Evolutionary conservation across 2,329 filamentous ascomycete genomes (phyloP).

Genomic region (Apiospora saccharicola): DNA sequence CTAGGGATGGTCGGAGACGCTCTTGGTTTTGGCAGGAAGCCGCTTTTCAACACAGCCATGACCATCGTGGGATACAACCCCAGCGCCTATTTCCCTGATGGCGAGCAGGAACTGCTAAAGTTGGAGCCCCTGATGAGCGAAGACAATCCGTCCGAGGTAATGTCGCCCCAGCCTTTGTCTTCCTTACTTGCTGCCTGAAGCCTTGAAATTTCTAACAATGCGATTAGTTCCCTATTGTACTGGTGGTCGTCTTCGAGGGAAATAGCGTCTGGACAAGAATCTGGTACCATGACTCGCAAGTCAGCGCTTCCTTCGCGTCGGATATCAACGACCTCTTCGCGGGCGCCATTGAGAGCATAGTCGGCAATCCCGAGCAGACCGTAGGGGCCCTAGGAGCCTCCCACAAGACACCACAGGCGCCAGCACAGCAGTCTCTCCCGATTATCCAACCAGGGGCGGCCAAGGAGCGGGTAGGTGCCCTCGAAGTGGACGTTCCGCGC

Average conservation of each 20-base stretch:
- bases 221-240: neutral
- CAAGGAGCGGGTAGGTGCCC: no score
- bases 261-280: neutral
- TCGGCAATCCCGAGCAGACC: neutral
- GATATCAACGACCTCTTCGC: neutral
- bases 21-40: neutral
- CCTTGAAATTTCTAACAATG: no score
- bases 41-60: conserved; percentile 7
- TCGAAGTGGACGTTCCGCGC: no score
- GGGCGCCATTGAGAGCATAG: neutral
- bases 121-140: neutral
- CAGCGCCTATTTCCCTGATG: neutral
- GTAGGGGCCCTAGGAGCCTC: neutral
- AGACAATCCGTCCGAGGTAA: conserved; percentile 12
- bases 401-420: neutral
- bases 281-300: neutral
- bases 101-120: neutral
- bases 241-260: neutral
- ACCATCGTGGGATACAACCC: neutral
- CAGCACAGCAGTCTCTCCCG: no score
- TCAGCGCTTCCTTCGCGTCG: neutral
- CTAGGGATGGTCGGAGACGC: neutral
- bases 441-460: no score
- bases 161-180: no score
- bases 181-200: no score